Base-by-base conservation (phyloP, 495 filamentous ascomycete genomes). In the Talaromyces wortmannii region DNA sequence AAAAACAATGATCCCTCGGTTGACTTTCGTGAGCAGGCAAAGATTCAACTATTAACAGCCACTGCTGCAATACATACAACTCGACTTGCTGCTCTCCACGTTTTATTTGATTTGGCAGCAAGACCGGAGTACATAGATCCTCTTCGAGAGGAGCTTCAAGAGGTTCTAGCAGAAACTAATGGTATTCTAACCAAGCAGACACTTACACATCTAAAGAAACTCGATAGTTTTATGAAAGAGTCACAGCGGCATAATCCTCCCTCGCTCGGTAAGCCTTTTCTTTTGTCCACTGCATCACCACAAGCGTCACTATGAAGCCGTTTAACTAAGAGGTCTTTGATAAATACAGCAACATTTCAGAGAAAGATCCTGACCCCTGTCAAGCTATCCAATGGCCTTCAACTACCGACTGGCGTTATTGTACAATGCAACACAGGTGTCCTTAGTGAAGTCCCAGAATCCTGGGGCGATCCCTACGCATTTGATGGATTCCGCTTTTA, bases 161-260 rank as follows among this genome's bases (percentile, higher is more conserved):
- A 45, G 15, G 52, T 43, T 31, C 43, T 29, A 31, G 33, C 32
- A 5, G 42, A 45, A 15, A 42, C 63, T 6, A 68, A 66, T 18
- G 33, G 36, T 18, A 6, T 15, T 31, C 31, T 36, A 29, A 47
- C 36, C 13, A 55, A 55, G 45, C 36, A 45, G 16, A 56, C 45
- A 4, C 56, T 73, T 12, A 40, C 52, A 3, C 48, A 52, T 0
- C 64, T 63, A 53, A 31, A 40, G 31, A 51, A 51, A 40, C 29
- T 80, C 66, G 77, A 80, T 51, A 74, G 70, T 61, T 72, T 78
- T 50, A 56, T 80, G 61, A 78, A 74, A 54, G 77, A 80, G 55
- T 69, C 68, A 13, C 71, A 74, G 50, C 49, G 77, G 32, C 8
- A 73, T 18, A 63, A 64, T 7, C 72, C 74, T 0, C 62, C 67